Evolutionary conservation across 768 basidiomycete genomes (phyloP).

Genomic region (Amyloporia xantha): DNA sequence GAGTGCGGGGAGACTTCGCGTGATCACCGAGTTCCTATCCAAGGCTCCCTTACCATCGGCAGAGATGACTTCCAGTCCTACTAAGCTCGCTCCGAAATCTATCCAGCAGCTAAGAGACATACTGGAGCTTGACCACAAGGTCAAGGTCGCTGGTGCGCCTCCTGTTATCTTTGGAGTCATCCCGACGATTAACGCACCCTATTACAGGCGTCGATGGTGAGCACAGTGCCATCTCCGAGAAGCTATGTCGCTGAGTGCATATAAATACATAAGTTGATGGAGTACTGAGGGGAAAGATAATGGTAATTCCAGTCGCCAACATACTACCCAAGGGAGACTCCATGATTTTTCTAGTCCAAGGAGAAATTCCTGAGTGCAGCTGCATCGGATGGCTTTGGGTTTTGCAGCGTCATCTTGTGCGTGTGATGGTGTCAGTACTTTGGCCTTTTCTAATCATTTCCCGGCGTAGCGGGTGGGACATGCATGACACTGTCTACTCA

Average conservation of each 20-base stretch:
- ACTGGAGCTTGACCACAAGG: constrained; percentile 64
- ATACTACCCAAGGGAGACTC: too few species aligned
- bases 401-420: constrained; percentile 90
- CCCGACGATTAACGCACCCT: constrained; percentile 19
- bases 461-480: constrained; percentile 75
- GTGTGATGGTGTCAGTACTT: constrained; percentile 23
- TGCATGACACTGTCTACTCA: constrained; percentile 82
- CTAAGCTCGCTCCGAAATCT: constrained; percentile 39
- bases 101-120: constrained; percentile 49
- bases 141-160: constrained; percentile 81
- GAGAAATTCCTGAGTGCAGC: constrained; percentile 83
- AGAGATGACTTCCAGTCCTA: too few species aligned
- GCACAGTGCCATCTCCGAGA: background rate
- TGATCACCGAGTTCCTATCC: background rate
- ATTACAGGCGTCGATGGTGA: constrained; percentile 62
- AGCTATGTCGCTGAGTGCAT: too few species aligned
- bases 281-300: constrained; percentile 89
- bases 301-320: constrained; percentile 55
- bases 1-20: background rate
- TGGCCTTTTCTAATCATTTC: background rate
- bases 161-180: background rate
- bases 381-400: constrained; percentile 80
- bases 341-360: constrained; percentile 54
- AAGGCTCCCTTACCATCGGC: too few species aligned
- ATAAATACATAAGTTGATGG: constrained; percentile 65